Evolutionary conservation across 257 asterid genomes (phyloP).

Genomic region (Przewalskia tangutica): DNA sequence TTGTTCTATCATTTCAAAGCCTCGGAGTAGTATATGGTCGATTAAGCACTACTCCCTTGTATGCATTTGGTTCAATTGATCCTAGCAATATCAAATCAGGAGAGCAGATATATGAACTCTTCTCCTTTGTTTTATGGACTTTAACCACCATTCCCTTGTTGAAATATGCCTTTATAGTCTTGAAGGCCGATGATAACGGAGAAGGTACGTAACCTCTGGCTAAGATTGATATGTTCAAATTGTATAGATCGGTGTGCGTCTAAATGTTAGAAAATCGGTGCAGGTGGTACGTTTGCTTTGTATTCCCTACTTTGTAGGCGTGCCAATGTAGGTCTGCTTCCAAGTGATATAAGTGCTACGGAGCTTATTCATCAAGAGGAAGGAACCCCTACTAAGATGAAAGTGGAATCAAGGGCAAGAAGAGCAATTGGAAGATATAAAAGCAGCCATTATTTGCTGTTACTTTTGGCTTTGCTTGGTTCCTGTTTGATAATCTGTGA

Average conservation of each 20-base stretch:
- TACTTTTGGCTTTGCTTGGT: constrained; percentile 75
- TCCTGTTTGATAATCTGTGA: constrained; percentile 87
- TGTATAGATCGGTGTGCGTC: neutral
- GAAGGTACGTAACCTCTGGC: constrained; percentile 55
- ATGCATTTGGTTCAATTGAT: constrained; percentile 65
- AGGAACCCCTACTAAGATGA: constrained; percentile 27
- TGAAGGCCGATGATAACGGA: constrained; percentile 81
- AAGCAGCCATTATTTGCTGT: constrained; percentile 54
- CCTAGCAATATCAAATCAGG: constrained; percentile 39
- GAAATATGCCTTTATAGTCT: constrained; percentile 62
- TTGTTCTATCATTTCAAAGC: constrained; percentile 80
- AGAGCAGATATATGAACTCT: constrained; percentile 57
- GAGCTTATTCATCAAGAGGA: constrained; percentile 42
- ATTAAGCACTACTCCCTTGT: constrained; percentile 81
- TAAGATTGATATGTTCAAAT: neutral
- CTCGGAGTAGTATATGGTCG: constrained; percentile 89
- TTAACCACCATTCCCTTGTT: constrained; percentile 69
- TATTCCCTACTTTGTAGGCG: constrained; percentile 80
- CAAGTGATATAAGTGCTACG: constrained; percentile 39
- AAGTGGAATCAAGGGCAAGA: constrained; percentile 57
- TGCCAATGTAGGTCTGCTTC: constrained; percentile 77
- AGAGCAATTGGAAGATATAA: constrained; percentile 56
- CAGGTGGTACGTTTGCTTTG: constrained; percentile 93
- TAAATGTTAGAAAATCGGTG: constrained; percentile 8
- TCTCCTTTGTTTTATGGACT: constrained; percentile 86